Evolutionary conservation across 495 filamentous ascomycete genomes (phyloP), one percentile per base, ranked within the genome.

Genomic region (Xylaria grammica): DNA sequence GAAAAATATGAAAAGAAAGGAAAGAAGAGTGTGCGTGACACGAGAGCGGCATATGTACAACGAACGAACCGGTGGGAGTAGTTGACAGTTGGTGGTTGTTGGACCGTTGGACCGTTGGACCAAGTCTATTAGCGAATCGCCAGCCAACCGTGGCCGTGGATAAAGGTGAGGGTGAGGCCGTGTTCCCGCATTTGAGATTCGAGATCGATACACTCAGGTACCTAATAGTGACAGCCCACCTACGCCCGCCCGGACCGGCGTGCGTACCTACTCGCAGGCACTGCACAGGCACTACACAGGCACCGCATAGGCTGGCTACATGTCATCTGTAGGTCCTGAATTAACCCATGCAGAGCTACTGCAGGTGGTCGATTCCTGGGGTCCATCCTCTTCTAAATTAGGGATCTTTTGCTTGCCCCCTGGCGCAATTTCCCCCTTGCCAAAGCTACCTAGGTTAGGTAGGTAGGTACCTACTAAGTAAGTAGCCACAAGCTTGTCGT

Each of bases 361-460:
- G 58, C 58, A 61, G 36, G 58, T 52, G 20, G 45, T 27, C 46
- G 32, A 51, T 50, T 61, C 19, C 32, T 27, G 58, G 27, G 58
- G 36, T 59, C 56, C 56, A 61, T 50, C 58, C 40, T 42, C 58
- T 61, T 61, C 58, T 61, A 61, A 61, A 61, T 61, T 61, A 61
- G 51, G 58, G 58, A 61, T 46, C 27, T n/a, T n/a, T n/a, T n/a
- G n/a, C n/a, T 38, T 29, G 13, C 44, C 22, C 58, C 58, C 58
- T 52, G 45, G 45, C 58, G 32, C 36, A 20, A 52, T 50, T 1
- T 10, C 9, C 45, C 46, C 58, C 34, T 44, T 26, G 24, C 22
- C n/a, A 24, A 61, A 48, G 29, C 19, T 40, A n/a, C n/a, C n/a
- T n/a, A n/a, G n/a, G n/a, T n/a, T n/a, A n/a, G n/a, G n/a, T n/a